A percentile compares a stretch with the other conserved stretches of the same genome.
Conservation (phyloP, 2,329 filamentous ascomycete genomes). For the Cadophora sp. region DNA sequence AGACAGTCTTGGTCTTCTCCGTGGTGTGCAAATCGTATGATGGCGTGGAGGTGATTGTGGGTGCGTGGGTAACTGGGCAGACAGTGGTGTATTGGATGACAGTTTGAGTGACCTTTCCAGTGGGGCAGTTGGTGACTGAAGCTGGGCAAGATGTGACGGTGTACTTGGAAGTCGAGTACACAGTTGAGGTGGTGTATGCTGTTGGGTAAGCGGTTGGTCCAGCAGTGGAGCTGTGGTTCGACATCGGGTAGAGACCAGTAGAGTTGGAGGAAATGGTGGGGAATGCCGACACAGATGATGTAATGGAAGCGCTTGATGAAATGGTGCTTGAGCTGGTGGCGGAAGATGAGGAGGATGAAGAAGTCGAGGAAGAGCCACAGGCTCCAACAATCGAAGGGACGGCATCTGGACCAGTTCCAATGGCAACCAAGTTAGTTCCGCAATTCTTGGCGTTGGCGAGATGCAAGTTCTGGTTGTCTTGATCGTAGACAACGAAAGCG, state of each 20-base stretch:
- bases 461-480: conserved; percentile 30
- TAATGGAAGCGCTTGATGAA: conserved; percentile 1
- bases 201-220: conserved; percentile 18
- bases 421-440: conserved; percentile 29
- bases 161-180: conserved; percentile 37
- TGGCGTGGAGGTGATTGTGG: conserved; percentile 6
- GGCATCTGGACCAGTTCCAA: conserved; percentile 29
- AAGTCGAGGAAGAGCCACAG: conserved; percentile 22
- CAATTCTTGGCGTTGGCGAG: conserved; percentile 29
- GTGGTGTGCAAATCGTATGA: neutral
- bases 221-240: conserved; percentile 16
- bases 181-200: conserved; percentile 33
- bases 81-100: conserved; percentile 29
- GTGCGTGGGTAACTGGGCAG: conserved; percentile 21
- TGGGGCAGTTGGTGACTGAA: conserved; percentile 40
- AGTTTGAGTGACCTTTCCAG: conserved; percentile 35
- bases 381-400: conserved; percentile 30
- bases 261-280: conserved; percentile 15
- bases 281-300: conserved; percentile 4
- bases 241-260: conserved; percentile 19
- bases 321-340: conserved; percentile 2
- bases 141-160: conserved; percentile 41
- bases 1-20: conserved; percentile 14
- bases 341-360: conserved; percentile 15
- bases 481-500: conserved; percentile 31